Evolutionary conservation across 2,329 filamentous ascomycete species (phyloP).

Genomic region (Colletotrichum sublineola): DNA sequence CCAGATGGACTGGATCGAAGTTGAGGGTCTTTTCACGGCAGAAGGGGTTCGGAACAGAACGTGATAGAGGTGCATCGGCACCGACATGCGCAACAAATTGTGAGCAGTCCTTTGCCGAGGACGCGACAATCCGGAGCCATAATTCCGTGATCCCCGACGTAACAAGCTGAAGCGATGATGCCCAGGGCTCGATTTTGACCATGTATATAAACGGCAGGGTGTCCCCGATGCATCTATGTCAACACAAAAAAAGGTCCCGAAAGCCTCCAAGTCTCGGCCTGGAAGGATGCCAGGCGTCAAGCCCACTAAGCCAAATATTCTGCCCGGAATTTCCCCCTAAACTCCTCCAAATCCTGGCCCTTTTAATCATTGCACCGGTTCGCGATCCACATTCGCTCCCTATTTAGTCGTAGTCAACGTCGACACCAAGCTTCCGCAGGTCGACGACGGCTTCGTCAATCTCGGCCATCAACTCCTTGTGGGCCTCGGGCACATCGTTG

Average conservation of each 20-base stretch:
- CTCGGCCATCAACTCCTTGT: slow-evolving; percentile 89
- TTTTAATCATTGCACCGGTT: neutral
- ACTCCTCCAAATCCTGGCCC: neutral
- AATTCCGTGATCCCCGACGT: neutral
- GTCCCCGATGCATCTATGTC: neutral
- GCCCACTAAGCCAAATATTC: slow-evolving; percentile 2
- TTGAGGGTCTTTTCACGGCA: neutral
- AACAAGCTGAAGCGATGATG: neutral
- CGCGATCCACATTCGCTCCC: slow-evolving; percentile 38
- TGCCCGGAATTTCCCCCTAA: neutral
- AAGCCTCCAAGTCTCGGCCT: neutral
- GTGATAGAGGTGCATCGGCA: neutral
- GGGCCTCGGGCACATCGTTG: slow-evolving; percentile 93
- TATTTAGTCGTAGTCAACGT: slow-evolving; percentile 71
- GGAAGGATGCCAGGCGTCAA: neutral
- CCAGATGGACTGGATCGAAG: neutral
- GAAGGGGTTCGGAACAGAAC: neutral
- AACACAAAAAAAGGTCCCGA: neutral
- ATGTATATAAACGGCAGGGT: neutral
- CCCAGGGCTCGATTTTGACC: neutral
- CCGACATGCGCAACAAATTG: neutral
- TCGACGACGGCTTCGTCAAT: slow-evolving; percentile 83
- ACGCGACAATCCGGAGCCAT: no score
- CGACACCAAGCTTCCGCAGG: slow-evolving; percentile 79
- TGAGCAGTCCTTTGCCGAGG: neutral